phyloP scores from a whole-genome alignment of 768 basidiomycete species.

The Pleurotus tuber-regium region DNA sequence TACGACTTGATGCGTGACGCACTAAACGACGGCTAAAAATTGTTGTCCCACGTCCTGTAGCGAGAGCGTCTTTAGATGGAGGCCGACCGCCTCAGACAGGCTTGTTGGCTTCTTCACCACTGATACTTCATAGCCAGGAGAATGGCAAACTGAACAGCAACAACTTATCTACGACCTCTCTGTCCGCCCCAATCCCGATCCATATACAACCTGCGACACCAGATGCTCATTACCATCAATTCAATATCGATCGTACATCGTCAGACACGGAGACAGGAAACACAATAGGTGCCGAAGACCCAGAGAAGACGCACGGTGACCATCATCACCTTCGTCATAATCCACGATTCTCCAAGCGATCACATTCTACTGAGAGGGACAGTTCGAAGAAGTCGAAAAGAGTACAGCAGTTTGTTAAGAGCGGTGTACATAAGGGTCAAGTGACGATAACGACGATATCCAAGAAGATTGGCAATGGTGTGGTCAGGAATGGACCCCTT shows the following conservation, averaged over 20 bases:
- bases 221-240: slow-evolving; percentile 25
- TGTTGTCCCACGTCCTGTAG: neutral
- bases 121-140: neutral
- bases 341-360: slow-evolving; percentile 25
- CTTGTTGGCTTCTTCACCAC: neutral
- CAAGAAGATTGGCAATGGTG: slow-evolving; percentile 71
- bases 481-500: slow-evolving; percentile 49
- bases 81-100: neutral
- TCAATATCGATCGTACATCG: slow-evolving; percentile 7
- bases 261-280: slow-evolving; percentile 5
- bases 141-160: slow-evolving; percentile 7
- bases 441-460: slow-evolving; percentile 75
- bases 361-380: slow-evolving; percentile 40
- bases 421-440: slow-evolving; percentile 70
- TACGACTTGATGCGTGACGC: slow-evolving; percentile 26
- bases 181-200: slow-evolving; percentile 42
- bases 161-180: slow-evolving; percentile 11
- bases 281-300: neutral
- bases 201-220: slow-evolving; percentile 65
- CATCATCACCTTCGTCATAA: slow-evolving; percentile 7
- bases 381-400: slow-evolving; percentile 61
- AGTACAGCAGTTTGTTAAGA: slow-evolving; percentile 72
- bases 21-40: too few species aligned
- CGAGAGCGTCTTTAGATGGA: slow-evolving; percentile 1
- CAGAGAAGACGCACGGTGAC: slow-evolving; percentile 11